These are phyloP conservation scores for Neofusicoccum umdonicola DNA, from an alignment of 2,329 filamentous ascomycete genomes.

Conservation along the genomic window DNA sequence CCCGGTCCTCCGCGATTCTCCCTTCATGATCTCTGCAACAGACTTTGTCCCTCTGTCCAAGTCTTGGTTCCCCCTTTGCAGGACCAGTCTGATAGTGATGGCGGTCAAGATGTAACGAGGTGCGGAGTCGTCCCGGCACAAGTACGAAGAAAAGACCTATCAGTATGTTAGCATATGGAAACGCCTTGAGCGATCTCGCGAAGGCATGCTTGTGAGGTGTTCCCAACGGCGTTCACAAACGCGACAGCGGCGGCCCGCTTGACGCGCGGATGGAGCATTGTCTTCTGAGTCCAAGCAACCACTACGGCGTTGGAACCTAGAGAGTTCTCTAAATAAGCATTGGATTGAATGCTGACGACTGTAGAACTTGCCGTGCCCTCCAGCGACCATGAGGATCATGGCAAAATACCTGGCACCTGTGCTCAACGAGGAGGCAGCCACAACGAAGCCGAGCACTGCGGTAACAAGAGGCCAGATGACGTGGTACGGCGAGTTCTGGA, in stretches of 20 bases:
- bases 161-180: too few species aligned
- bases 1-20: too few species aligned
- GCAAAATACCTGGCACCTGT: slow-evolving; percentile 31
- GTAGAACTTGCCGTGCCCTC: slow-evolving; percentile 23
- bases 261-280: neutral
- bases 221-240: slow-evolving; percentile 16
- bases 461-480: slow-evolving; percentile 25
- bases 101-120: too few species aligned
- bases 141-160: too few species aligned
- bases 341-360: too few species aligned
- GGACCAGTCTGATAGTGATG: too few species aligned
- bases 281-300: neutral
- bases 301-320: neutral
- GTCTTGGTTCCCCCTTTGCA: too few species aligned
- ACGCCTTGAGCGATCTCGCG: too few species aligned
- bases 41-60: too few species aligned
- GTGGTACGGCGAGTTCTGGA: slow-evolving; percentile 26
- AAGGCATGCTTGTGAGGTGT: neutral
- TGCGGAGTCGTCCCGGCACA: too few species aligned
- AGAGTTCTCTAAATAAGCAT: too few species aligned
- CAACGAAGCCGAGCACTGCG: slow-evolving; percentile 31
- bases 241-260: slow-evolving; percentile 16
- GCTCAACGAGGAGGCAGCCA: slow-evolving; percentile 27
- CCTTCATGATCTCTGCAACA: too few species aligned
- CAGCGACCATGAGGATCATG: slow-evolving; percentile 31